Base-by-base conservation (phyloP, 1,284 basidiomycete species). In the Laetiporus sulphureus region DNA sequence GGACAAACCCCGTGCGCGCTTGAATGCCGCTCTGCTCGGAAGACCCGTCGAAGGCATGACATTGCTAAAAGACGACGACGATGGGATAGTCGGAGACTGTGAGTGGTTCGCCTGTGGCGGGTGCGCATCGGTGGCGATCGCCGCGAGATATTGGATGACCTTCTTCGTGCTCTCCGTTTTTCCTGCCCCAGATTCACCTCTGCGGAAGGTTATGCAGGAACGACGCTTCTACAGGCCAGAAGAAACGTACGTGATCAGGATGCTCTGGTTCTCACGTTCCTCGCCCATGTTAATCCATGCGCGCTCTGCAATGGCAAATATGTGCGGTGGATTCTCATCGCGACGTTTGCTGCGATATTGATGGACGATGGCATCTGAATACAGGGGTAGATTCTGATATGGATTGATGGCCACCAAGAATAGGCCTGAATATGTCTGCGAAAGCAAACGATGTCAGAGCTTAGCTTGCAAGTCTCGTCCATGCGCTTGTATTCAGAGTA, bases 101-200 rank as follows among this genome's bases (percentile, higher is more conserved):
- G 73, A 73, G 59, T 85, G 81, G 2, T 73, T 65, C 18, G 67
- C 47, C 10, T 51, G 45, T n/a, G 75, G 71, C 15, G 67, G 66
- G 51, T 87, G 79, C 3, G 77, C 71, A 58, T 92, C 89, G 13
- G 89, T 83, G 3, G 96, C 96, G 51, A 98, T 97, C 8, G 96
- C 92, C 1, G 96, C 95, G 24, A 99, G 83, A 64, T 99, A 99
- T 63, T 99, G 96, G 45, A 99, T 99, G 57, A 99, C 95, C 60
- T 98, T 98, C 75, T 99, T 99, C 12, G 96, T 99, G 66, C 95
- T 99, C 63, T 99, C 96, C 1, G 96, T 99, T 73, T 99, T 99
- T 34, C 96, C 96, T 1, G 96, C 96, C 32, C 96, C 96, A 3
- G 96, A 99, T 72, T 99, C 96, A 42, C 96, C 96, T 3, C 91